These are phyloP conservation scores for Penicillium sp. DNA, from an alignment of 2,329 filamentous ascomycete genomes.

Conservation along the genomic window DNA sequence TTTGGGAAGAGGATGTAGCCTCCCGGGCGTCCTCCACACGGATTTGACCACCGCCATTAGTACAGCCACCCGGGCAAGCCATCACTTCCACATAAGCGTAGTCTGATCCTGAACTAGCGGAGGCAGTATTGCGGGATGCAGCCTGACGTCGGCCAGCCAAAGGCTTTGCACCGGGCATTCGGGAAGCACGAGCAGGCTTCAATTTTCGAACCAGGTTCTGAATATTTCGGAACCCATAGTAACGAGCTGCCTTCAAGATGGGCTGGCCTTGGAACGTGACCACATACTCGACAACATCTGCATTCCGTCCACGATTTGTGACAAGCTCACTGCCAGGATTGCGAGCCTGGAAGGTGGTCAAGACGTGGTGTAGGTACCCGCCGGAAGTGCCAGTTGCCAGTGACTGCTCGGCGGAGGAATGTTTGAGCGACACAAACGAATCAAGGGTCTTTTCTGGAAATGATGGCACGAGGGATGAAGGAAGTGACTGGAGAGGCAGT, in stretches of 20 bases:
- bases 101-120: conserved; percentile 50
- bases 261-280: conserved; percentile 59
- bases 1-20: conserved; percentile 17
- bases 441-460: conserved; percentile 74
- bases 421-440: conserved; percentile 69
- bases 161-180: conserved; percentile 72
- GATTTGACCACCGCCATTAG: conserved; percentile 94
- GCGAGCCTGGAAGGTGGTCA: conserved; percentile 68
- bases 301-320: conserved; percentile 74
- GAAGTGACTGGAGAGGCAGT: conserved; percentile 60
- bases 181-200: conserved; percentile 73
- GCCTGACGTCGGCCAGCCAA: conserved; percentile 34
- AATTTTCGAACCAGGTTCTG: conserved; percentile 93
- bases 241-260: conserved; percentile 78
- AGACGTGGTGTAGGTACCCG: conserved; percentile 81
- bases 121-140: conserved; percentile 32
- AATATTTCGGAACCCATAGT: conserved; percentile 97
- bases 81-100: conserved; percentile 97
- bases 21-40: conserved; percentile 73
- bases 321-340: conserved; percentile 71
- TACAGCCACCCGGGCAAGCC: conserved; percentile 98
- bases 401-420: conserved; percentile 39
- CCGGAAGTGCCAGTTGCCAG: conserved; percentile 74
- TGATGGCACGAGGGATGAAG: conserved; percentile 46
- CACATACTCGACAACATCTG: conserved; percentile 83